Base-by-base conservation (phyloP, 345 rosid genomes). In the Microcos paniculata region DNA sequence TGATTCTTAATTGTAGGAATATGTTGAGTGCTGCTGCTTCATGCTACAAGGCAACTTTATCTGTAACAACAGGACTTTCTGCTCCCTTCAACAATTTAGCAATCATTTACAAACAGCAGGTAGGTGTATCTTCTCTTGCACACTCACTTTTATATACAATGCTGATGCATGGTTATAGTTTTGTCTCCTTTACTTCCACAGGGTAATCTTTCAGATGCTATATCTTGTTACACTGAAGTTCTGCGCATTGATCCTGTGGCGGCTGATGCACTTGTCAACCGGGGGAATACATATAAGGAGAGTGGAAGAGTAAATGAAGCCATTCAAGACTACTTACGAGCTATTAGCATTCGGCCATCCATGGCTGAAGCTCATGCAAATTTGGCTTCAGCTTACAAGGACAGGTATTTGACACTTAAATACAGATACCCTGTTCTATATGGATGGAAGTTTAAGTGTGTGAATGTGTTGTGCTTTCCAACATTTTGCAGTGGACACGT, bases 361-460 rank as follows among this genome's bases (percentile, higher is more conserved):
- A 96, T 96, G 99, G 96, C 99, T 72, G 99, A 96, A 86, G 99
- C 99, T 45, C 99, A 96, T 88, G 98, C 99, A 77, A 96, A 96
- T 83, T 83, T 96, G 79, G 99, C 99, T 77, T 96, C 99, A 16
- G 99, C 99, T 76, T 96, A 96, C 80, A 96, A 96, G 81, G 99
- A 96, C 83, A 96, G 99, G 99, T 93, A 24, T 7, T n/a, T 24
- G 52, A 23, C 14, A 43, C 52, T 43, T 66, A 43, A 43, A 24
- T 66, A 35, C 33, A 43, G 11, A 10, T 15, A 42, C 14, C 43
- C 43, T 43, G 33, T 66, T 16, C 33, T 21, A 6, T 43, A 7
- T 24, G 52, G 52, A 7, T 24, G 52, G 52, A 24, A 6, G 14
- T 43, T 11, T 35, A n/a, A 5, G 42, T 23, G 52, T 23, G 30